These are phyloP conservation scores for Onygenales sp. DNA, from an alignment of 2,329 filamentous ascomycete genomes.

Conservation along the genomic window DNA sequence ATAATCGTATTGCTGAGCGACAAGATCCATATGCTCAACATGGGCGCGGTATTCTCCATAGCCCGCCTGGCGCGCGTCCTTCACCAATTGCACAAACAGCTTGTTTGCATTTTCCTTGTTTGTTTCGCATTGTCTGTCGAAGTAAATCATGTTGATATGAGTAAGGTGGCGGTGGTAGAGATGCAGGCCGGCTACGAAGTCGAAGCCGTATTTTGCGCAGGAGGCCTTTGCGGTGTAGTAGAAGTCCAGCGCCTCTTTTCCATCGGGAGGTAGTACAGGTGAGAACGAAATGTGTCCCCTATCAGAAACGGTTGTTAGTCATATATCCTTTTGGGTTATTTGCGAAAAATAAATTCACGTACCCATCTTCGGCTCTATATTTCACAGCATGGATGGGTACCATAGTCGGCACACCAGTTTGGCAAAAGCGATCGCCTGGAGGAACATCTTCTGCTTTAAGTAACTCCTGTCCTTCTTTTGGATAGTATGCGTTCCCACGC, in stretches of 20 bases:
- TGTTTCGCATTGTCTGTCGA: slow-evolving; percentile 1
- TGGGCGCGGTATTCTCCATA: slow-evolving; percentile 17
- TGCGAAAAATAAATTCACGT: neutral
- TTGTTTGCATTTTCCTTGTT: slow-evolving; percentile 3
- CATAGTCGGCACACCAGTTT: neutral
- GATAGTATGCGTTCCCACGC: neutral
- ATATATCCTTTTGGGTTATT: neutral
- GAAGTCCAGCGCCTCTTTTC: slow-evolving; percentile 5
- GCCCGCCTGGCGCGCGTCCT: slow-evolving; percentile 4
- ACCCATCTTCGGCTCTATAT: neutral
- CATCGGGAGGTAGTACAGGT: slow-evolving; percentile 6
- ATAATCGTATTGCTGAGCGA: slow-evolving; percentile 36
- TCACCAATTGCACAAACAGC: slow-evolving; percentile 3
- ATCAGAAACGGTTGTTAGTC: neutral
- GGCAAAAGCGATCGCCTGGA: neutral
- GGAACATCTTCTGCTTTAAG: neutral
- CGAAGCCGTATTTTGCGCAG: slow-evolving; percentile 1
- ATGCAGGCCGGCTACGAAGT: slow-evolving; percentile 1
- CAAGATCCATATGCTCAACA: slow-evolving; percentile 16
- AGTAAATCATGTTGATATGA: slow-evolving; percentile 4
- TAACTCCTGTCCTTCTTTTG: neutral
- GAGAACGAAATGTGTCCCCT: slow-evolving; percentile 10
- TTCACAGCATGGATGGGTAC: neutral
- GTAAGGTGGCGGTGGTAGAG: slow-evolving; percentile 1
- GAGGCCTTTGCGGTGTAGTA: neutral